Conservation (phyloP, 495 filamentous ascomycete genomes). For the Lepraria neglecta region DNA sequence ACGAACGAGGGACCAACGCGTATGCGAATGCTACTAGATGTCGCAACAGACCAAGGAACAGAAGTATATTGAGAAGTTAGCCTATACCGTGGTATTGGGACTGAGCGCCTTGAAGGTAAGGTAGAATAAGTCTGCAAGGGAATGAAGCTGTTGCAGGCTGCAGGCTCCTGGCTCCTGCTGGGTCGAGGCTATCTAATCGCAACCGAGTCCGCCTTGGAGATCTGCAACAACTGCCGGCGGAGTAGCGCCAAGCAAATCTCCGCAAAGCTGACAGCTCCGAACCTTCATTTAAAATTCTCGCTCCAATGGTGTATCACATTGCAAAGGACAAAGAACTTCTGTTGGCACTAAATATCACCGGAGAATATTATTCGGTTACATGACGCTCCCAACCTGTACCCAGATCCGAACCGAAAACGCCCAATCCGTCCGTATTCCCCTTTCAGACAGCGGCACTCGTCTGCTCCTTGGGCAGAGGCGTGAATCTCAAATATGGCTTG, state of each 20-base stretch:
- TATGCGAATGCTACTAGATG: not conserved
- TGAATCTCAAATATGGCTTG: slow-evolving; percentile 85
- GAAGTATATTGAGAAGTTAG: not conserved
- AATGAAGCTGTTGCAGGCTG: not conserved
- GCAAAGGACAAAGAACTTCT: not conserved
- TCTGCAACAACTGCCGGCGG: slow-evolving; percentile 1
- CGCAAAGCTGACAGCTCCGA: not conserved
- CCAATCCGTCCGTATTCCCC: not conserved
- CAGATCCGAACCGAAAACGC: not conserved
- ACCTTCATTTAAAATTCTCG: not conserved
- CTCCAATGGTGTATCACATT: not conserved
- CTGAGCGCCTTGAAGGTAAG: slow-evolving; percentile 1
- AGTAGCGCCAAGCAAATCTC: not conserved
- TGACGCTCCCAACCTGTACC: too few relatives aligned
- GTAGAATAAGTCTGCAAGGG: slow-evolving; percentile 8
- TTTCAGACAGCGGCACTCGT: slow-evolving; percentile 34
- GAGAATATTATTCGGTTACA: too few relatives aligned
- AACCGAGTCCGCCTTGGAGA: not conserved
- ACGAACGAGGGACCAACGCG: slow-evolving; percentile 13
- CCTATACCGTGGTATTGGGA: not conserved
- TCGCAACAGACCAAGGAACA: slow-evolving; percentile 1
- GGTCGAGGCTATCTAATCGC: slow-evolving; percentile 7
- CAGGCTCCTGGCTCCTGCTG: not conserved
- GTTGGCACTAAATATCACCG: too few relatives aligned
- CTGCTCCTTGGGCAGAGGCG: slow-evolving; percentile 54